Percentiles rank a stretch among this genome's conserved stretches.
Conservation (phyloP, 2,329 filamentous ascomycete genomes). For the Fusarium dimerum region DNA sequence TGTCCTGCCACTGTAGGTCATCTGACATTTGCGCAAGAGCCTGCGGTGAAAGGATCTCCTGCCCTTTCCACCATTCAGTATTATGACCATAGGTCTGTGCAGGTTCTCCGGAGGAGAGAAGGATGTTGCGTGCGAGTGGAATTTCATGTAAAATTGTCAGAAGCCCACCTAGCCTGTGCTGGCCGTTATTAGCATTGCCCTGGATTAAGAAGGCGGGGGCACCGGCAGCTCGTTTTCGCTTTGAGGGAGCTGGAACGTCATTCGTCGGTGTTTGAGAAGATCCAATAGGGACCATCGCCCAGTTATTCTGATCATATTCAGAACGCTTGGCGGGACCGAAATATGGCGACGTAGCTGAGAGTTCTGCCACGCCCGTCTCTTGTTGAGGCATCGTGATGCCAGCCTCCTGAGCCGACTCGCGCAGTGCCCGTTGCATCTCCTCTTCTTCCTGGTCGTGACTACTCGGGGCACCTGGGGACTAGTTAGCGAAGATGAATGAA, state of each 20-base stretch:
- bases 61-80: slow-evolving; percentile 63
- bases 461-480: slow-evolving; percentile 37
- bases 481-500: slow-evolving; percentile 25
- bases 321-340: slow-evolving; percentile 62
- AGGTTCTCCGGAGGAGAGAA: slow-evolving; percentile 47
- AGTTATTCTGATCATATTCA: slow-evolving; percentile 56
- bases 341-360: slow-evolving; percentile 41
- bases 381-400: slow-evolving; percentile 46
- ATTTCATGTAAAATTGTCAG: slow-evolving; percentile 63
- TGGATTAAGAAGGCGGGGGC: slow-evolving; percentile 54
- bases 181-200: slow-evolving; percentile 32
- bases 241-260: slow-evolving; percentile 37
- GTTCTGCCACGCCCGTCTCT: slow-evolving; percentile 51
- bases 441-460: slow-evolving; percentile 51
- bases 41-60: slow-evolving; percentile 47
- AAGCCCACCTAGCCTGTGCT: slow-evolving; percentile 52
- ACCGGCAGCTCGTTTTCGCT: slow-evolving; percentile 42
- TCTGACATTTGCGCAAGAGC: slow-evolving; percentile 36
- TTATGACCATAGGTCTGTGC: slow-evolving; percentile 55
- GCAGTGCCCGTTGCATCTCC: slow-evolving; percentile 57
- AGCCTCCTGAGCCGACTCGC: slow-evolving; percentile 55
- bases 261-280: slow-evolving; percentile 25
- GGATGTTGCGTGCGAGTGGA: slow-evolving; percentile 56
- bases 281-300: slow-evolving; percentile 57
- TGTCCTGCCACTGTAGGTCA: slow-evolving; percentile 33